Base-by-base conservation (phyloP, 768 basidiomycete genomes). In the Leccinum ochraceum region DNA sequence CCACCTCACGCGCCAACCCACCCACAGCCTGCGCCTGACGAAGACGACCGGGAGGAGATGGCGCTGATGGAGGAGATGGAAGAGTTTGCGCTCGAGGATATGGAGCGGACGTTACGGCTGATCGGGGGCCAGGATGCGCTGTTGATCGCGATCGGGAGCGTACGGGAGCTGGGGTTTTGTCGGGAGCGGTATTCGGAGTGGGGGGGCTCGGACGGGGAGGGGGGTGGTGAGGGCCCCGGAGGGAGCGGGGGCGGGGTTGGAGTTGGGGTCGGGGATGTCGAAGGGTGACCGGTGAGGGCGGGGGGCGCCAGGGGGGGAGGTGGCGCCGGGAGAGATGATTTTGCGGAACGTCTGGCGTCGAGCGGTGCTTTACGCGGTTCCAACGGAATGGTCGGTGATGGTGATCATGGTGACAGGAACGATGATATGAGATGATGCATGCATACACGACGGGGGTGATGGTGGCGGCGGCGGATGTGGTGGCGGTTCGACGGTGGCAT, bases 31-130 rank as follows among this genome's bases (percentile, higher is more conserved):
- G 16, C 16, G 7, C 37, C 37, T 17, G 67, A 61, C 49, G 77
- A 78, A 58, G 82, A 85, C 57, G 88, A 91, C 54, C 76, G 77
- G 59, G 89, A 92, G 62, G 90, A 92, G 63, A 74, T 90, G 64
- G 83, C 82, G 70, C 70, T 92, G 56, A 69, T 90, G 42, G 89
- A 93, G 72, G 90, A 94, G 78, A 86, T 92, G 75, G 91, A 92
- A 71, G 90, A 90, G 58, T 91, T 88, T 67, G 88, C 86, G 65
- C 70, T 92, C 64, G 90, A 92, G 70, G 91, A 92, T 70, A 90
- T 92, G 86, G 81, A 75, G 50, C 87, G 84, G 79, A 78, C 88
- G 74, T 67, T 91, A 56, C 62, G 66, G 48, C 63, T 77, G 61
- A 76, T 92, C 58, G 87, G 90, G 64, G 63, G 73, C 26, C 80